phyloP scores from a whole-genome alignment of 108 stramenopile genomes.

The Stephanodiscus triporus region DNA sequence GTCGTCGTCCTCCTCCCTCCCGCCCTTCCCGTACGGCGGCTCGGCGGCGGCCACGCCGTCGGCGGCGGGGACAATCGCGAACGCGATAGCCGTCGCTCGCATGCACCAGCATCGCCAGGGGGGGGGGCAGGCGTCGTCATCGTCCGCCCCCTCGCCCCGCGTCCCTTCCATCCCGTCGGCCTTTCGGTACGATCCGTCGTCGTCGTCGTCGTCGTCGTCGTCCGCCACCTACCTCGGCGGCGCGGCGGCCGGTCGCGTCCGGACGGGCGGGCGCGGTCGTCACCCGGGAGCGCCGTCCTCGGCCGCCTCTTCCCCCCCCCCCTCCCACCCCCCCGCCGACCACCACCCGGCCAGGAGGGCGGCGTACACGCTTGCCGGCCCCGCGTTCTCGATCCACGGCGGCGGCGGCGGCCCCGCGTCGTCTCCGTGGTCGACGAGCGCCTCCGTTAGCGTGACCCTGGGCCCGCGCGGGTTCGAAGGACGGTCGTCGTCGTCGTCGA shows the following conservation, averaged over 20 bases:
- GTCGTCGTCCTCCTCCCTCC: slow-evolving; percentile 28
- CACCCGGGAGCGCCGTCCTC: not conserved
- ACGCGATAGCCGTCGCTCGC: no score
- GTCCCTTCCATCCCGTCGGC: no score
- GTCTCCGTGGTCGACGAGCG: slow-evolving; percentile 16
- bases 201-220: no score
- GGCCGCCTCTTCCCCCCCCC: not conserved
- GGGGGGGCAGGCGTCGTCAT: not conserved
- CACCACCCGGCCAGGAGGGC: not conserved
- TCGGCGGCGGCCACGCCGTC: not conserved
- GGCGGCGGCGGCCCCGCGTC: not conserved
- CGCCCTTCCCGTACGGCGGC: not conserved
- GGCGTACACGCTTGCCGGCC: not conserved
- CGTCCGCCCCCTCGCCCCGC: no score
- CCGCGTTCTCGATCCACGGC: not conserved
- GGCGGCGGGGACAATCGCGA: no score
- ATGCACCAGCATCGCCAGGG: no score
- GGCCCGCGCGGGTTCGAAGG: slow-evolving; percentile 12
- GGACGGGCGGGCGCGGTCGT: not conserved
- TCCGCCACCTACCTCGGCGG: no score
- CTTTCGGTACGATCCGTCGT: no score
- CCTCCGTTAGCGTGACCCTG: slow-evolving; percentile 8
- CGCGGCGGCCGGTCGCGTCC: no score
- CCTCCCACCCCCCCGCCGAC: not conserved
- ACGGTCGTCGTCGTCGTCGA: not conserved